These are phyloP conservation scores for Obelidium mucronatum DNA, from an alignment of 192 early-diverging fungal species.

Conservation along the genomic window DNA sequence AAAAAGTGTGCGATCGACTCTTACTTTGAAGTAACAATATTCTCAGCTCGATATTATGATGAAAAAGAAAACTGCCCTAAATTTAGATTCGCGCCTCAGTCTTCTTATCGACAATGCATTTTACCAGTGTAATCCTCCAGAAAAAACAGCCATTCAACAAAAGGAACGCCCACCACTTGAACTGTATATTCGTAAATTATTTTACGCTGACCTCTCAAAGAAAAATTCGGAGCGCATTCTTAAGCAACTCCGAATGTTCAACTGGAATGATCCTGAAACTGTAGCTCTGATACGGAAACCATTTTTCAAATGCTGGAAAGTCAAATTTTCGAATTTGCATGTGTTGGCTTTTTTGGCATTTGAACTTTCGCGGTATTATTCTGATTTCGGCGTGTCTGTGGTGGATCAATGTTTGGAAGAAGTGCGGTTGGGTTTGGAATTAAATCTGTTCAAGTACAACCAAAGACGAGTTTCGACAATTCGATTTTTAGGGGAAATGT, in stretches of 20 bases:
- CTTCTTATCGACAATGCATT: constrained; percentile 96
- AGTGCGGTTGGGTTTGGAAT: constrained; percentile 88
- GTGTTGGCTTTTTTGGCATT: constrained; percentile 81
- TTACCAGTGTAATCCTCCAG: constrained; percentile 86
- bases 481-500: constrained; percentile 91
- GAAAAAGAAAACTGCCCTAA: constrained; percentile 84
- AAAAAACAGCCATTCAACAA: constrained; percentile 58
- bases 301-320: constrained; percentile 93
- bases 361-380: constrained; percentile 80
- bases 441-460: constrained; percentile 92
- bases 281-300: constrained; percentile 70
- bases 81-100: constrained; percentile 82
- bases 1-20: background rate
- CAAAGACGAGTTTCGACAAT: constrained; percentile 83
- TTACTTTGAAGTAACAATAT: background rate
- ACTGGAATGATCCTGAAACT: constrained; percentile 76
- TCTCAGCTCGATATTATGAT: constrained; percentile 85
- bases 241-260: constrained; percentile 78
- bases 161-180: constrained; percentile 86
- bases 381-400: constrained; percentile 86
- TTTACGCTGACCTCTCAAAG: constrained; percentile 84
- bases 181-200: constrained; percentile 85
- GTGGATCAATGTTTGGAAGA: constrained; percentile 88
- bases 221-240: constrained; percentile 72
- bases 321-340: constrained; percentile 88